phyloP scores from a whole-genome alignment of 106 monocot genomes.

The Dendrobium catenatum region DNA sequence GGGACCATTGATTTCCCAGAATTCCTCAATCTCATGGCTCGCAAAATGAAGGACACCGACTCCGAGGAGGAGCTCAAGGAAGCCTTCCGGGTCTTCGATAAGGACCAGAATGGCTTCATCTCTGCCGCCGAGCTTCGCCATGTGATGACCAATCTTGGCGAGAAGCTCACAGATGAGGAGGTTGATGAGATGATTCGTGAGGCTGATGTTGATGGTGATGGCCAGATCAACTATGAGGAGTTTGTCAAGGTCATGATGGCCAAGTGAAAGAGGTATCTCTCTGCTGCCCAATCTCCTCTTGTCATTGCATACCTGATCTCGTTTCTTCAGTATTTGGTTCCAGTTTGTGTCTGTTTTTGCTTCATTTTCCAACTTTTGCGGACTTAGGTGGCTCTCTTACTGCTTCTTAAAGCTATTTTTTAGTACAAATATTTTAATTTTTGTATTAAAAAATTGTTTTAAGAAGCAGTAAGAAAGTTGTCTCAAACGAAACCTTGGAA shows the following conservation, averaged over 20 bases:
- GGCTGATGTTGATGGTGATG: neutral
- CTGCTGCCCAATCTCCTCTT: neutral
- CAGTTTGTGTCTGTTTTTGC: no score
- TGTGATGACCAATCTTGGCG: conserved; percentile 3
- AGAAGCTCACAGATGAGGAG: conserved; percentile 17
- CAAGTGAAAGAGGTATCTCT: neutral
- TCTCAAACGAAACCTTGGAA: no score
- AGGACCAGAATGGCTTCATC: no score
- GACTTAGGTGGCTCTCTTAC: no score
- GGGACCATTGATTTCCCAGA: conserved; percentile 29
- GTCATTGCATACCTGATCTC: neutral
- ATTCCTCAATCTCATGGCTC: conserved; percentile 33
- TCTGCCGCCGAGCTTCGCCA: neutral
- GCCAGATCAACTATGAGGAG: conserved; percentile 1
- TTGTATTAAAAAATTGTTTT: no score
- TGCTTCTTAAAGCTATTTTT: no score
- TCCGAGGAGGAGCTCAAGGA: neutral
- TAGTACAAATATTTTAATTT: no score
- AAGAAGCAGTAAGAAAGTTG: no score
- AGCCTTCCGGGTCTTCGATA: no score
- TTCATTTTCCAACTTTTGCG: no score
- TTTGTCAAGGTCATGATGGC: conserved; percentile 6
- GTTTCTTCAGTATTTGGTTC: no score
- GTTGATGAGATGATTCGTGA: neutral
- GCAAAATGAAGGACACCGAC: conserved; percentile 25